Conservation (phyloP, 1,139 yeast species). For the Hyphopichia pseudoburtonii region DNA sequence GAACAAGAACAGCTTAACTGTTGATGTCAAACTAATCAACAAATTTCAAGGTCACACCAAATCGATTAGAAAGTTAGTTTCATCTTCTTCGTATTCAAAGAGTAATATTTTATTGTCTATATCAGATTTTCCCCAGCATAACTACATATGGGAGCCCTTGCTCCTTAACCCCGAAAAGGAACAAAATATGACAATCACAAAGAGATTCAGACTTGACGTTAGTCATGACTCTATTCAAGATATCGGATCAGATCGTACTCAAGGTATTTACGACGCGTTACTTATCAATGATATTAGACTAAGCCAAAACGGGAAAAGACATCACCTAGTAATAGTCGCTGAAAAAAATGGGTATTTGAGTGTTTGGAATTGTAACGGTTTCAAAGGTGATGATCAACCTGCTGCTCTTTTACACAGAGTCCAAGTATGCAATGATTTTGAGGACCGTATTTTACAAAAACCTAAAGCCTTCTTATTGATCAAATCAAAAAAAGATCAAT, state of each 20-base stretch:
- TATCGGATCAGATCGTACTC: constrained; percentile 5
- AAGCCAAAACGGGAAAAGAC: constrained; percentile 17
- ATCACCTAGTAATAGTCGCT: constrained; percentile 47
- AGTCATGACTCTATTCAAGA: constrained; percentile 8
- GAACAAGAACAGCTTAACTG: too few relatives aligned
- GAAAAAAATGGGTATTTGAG: constrained; percentile 55
- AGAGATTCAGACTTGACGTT: constrained; percentile 34
- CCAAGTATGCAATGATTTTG: constrained; percentile 11
- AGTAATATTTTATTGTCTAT: constrained; percentile 35
- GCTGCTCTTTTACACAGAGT: constrained; percentile 24
- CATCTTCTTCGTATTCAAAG: constrained; percentile 45
- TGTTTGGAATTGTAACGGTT: constrained; percentile 63
- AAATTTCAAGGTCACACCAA: constrained; percentile 85
- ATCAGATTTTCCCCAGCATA: constrained; percentile 50
- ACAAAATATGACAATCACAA: constrained; percentile 30
- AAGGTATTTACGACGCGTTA: constrained; percentile 31
- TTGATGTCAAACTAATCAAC: constrained; percentile 25
- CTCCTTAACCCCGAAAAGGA: constrained; percentile 18
- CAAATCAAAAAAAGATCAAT: constrained; percentile 15
- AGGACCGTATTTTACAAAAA: constrained; percentile 7
- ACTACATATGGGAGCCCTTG: constrained; percentile 64
- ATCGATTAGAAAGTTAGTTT: constrained; percentile 64
- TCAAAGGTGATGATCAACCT: constrained; percentile 26
- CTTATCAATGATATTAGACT: constrained; percentile 33
- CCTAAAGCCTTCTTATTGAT: constrained; percentile 31